These are phyloP conservation scores for Daldinia loculata DNA, from an alignment of 495 filamentous ascomycete genomes.

Conservation along the genomic window DNA sequence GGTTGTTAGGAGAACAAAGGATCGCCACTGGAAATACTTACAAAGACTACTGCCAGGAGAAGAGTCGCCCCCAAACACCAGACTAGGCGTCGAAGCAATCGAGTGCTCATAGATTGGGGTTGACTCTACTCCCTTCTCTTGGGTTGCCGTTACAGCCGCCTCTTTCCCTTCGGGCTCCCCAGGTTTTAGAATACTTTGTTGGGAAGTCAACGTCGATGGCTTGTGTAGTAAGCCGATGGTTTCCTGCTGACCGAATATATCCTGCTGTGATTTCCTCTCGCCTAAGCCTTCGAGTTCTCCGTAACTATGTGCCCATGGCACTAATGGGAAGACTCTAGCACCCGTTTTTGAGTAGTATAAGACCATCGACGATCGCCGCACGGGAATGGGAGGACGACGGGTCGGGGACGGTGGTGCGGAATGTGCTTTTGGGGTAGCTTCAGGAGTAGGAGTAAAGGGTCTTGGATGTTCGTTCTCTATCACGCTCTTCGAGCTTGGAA, in stretches of 20 bases:
- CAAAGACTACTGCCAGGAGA: slow-evolving; percentile 51
- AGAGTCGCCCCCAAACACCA: slow-evolving; percentile 47
- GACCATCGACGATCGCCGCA: slow-evolving; percentile 26
- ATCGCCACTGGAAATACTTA: slow-evolving; percentile 21
- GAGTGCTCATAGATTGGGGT: slow-evolving; percentile 29
- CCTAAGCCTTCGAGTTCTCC: slow-evolving; percentile 4
- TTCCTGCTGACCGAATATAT: slow-evolving; percentile 1
- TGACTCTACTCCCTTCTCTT: slow-evolving; percentile 13
- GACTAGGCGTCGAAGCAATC: slow-evolving; percentile 51
- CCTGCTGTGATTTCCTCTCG: neutral
- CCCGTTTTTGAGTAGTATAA: slow-evolving; percentile 33
- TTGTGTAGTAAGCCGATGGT: neutral
- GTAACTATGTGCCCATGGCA: slow-evolving; percentile 25
- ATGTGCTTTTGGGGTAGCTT: slow-evolving; percentile 1
- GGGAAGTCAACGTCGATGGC: neutral
- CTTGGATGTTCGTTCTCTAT: slow-evolving; percentile 9
- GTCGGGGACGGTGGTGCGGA: slow-evolving; percentile 4
- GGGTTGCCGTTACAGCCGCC: neutral
- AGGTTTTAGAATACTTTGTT: neutral
- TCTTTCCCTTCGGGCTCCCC: slow-evolving; percentile 6
- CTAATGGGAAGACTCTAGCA: slow-evolving; percentile 40
- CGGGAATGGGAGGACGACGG: slow-evolving; percentile 22
- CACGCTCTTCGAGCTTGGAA: slow-evolving; percentile 18
- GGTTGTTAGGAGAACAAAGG: neutral
- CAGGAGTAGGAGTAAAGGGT: slow-evolving; percentile 4